Conservation (phyloP, 2,329 filamentous ascomycete species). For the Pseudogymnoascus pannorum region DNA sequence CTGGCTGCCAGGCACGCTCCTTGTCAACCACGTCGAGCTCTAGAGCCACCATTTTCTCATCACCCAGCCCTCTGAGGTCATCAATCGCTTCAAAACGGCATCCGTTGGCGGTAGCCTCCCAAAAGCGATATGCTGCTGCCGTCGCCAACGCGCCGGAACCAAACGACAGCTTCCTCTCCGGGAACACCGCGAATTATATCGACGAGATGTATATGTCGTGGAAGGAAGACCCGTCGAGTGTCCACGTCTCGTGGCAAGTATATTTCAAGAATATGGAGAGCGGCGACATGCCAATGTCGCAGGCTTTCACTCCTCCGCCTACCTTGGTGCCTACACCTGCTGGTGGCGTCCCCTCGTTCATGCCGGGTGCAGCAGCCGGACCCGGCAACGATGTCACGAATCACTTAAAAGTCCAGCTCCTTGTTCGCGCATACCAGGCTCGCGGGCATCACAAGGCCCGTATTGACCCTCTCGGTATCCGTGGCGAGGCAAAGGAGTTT, state of each 20-base stretch:
- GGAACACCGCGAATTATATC: conserved; percentile 97
- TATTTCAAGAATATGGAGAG: conserved; percentile 99
- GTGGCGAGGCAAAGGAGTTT: conserved; percentile 75
- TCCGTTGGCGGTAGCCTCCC: conserved; percentile 39
- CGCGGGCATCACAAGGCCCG: conserved; percentile 97
- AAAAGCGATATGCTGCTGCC: conserved; percentile 49
- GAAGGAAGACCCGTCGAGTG: conserved; percentile 87
- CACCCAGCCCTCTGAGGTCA: conserved; percentile 30
- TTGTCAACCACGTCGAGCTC: conserved; percentile 30
- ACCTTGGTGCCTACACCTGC: conserved; percentile 79
- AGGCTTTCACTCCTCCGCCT: conserved; percentile 93
- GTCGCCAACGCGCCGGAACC: conserved; percentile 58
- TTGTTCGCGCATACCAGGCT: conserved; percentile 95
- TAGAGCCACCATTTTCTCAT: conserved; percentile 31
- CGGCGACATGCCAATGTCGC: conserved; percentile 93
- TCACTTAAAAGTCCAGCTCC: conserved; percentile 94
- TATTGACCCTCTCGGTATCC: conserved; percentile 92
- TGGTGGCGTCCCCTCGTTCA: conserved; percentile 66
- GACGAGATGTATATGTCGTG: conserved; percentile 99
- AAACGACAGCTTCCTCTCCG: conserved; percentile 92
- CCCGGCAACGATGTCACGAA: conserved; percentile 81
- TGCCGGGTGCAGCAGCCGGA: conserved; percentile 58
- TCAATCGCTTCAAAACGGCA: conserved; percentile 40
- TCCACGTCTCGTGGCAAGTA: conserved; percentile 97
- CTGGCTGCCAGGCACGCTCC: conserved; percentile 38